These are phyloP conservation scores for Torulaspora maleeae DNA, from an alignment of 805 yeast genomes.

Conservation along the genomic window DNA sequence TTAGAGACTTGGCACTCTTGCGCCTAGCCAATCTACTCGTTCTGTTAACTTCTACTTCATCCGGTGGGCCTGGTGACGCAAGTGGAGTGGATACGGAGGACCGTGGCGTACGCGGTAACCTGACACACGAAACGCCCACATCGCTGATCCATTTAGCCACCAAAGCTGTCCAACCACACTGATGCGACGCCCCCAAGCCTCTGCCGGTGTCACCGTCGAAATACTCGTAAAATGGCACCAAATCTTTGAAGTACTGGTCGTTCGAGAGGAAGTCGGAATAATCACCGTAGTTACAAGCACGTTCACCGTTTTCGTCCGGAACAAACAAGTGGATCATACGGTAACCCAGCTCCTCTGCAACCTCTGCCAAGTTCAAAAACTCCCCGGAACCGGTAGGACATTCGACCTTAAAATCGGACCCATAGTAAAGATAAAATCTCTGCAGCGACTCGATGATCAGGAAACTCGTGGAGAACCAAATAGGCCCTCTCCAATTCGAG, in stretches of 20 bases:
- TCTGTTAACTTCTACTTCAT: conserved; percentile 17
- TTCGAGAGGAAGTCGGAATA: conserved; percentile 52
- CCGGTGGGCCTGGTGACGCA: conserved; percentile 12
- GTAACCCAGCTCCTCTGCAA: conserved; percentile 86
- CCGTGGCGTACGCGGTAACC: conserved; percentile 31
- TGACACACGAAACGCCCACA: conserved; percentile 59
- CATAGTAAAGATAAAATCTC: conserved; percentile 83
- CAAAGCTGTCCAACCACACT: conserved; percentile 94
- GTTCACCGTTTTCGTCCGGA: conserved; percentile 58
- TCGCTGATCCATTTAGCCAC: conserved; percentile 90
- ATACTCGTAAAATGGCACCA: conserved; percentile 76
- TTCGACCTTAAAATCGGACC: conserved; percentile 77
- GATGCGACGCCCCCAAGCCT: conserved; percentile 90
- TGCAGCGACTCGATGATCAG: conserved; percentile 81
- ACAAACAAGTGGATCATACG: conserved; percentile 73
- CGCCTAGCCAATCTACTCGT: conserved; percentile 58
- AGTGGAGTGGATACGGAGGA: conserved; percentile 20
- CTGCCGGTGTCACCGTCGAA: conserved; percentile 94
- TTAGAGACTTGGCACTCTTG: conserved; percentile 67
- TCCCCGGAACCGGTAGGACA: conserved; percentile 84
- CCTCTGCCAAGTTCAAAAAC: conserved; percentile 71
- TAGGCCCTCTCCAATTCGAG: conserved; percentile 96
- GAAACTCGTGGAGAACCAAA: conserved; percentile 93
- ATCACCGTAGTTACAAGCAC: conserved; percentile 77
- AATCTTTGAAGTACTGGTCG: conserved; percentile 70